A percentile compares a stretch with the other conserved stretches of the same genome.
phyloP scores from a whole-genome alignment of 495 filamentous ascomycete genomes.

The Aspergillus carlsbadensis region DNA sequence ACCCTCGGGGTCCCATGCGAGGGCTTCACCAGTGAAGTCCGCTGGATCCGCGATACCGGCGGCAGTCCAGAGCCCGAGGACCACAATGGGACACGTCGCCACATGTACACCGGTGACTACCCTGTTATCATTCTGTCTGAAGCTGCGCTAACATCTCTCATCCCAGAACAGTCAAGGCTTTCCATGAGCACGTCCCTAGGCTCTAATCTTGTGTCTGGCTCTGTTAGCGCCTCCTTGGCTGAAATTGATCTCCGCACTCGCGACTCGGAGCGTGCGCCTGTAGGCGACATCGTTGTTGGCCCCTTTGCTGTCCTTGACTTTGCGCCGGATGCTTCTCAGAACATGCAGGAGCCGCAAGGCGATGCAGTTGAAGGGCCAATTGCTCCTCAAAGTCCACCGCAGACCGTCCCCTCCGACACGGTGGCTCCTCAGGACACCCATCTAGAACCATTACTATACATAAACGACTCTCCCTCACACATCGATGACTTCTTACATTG shows the following conservation, averaged over 20 bases:
- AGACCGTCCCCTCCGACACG: not conserved
- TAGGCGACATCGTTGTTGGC: conserved; percentile 31
- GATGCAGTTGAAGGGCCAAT: not conserved
- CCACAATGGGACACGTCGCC: conserved; percentile 26
- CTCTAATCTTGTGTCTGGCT: conserved; percentile 26
- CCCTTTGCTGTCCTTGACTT: conserved; percentile 35
- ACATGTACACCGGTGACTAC: conserved; percentile 33
- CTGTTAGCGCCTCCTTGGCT: conserved; percentile 33
- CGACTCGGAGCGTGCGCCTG: conserved; percentile 19
- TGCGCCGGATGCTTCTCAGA: not conserved
- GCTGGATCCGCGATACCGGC: conserved; percentile 26
- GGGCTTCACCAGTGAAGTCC: conserved; percentile 31
- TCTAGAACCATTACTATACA: not conserved
- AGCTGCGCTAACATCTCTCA: conserved; percentile 1
- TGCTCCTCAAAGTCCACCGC: not conserved
- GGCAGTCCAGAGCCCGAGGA: conserved; percentile 10
- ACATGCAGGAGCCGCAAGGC: not conserved
- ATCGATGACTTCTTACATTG: conserved; percentile 38
- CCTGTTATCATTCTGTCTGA: not conserved
- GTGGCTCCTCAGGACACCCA: not conserved
- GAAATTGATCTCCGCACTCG: conserved; percentile 31
- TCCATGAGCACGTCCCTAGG: conserved; percentile 33
- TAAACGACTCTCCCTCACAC: conserved; percentile 26
- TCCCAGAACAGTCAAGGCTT: conserved; percentile 28
- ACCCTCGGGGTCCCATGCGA: conserved; percentile 30